Percentiles rank a stretch among this genome's conserved stretches.
phyloP scores from a whole-genome alignment of 768 basidiomycete genomes.

The Suillus weaverae region DNA sequence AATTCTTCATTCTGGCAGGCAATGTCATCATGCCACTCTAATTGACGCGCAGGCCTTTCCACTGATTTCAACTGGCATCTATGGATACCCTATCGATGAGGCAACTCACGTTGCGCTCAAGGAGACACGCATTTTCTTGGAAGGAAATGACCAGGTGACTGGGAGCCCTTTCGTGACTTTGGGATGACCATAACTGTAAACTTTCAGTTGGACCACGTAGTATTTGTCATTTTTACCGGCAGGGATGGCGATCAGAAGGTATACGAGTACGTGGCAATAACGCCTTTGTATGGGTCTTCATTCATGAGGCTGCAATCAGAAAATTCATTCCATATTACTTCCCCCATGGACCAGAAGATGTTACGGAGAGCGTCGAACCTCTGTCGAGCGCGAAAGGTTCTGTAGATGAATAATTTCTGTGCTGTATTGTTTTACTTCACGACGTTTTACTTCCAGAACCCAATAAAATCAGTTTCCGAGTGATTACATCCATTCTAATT shows the following conservation, averaged over 20 bases:
- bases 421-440: not conserved
- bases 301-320: constrained; percentile 21
- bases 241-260: constrained; percentile 59
- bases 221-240: constrained; percentile 66
- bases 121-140: constrained; percentile 55
- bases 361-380: not conserved
- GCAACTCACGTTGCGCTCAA: constrained; percentile 72
- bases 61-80: constrained; percentile 77
- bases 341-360: constrained; percentile 32
- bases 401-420: not conserved
- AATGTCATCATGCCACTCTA: not conserved
- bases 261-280: constrained; percentile 54
- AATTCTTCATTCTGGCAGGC: not conserved
- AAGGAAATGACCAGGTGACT: constrained; percentile 49
- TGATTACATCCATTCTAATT: not conserved
- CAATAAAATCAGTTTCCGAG: not conserved
- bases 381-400: not conserved
- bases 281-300: not conserved
- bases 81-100: constrained; percentile 72
- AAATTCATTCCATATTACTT: constrained; percentile 65
- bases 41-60: constrained; percentile 63
- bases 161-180: not conserved
- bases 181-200: not conserved
- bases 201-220: constrained; percentile 61
- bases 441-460: not conserved